A percentile compares a stretch with the other conserved stretches of the same genome.
Conservation (phyloP, 2,329 filamentous ascomycete genomes). For the Colletotrichum caudatum region DNA sequence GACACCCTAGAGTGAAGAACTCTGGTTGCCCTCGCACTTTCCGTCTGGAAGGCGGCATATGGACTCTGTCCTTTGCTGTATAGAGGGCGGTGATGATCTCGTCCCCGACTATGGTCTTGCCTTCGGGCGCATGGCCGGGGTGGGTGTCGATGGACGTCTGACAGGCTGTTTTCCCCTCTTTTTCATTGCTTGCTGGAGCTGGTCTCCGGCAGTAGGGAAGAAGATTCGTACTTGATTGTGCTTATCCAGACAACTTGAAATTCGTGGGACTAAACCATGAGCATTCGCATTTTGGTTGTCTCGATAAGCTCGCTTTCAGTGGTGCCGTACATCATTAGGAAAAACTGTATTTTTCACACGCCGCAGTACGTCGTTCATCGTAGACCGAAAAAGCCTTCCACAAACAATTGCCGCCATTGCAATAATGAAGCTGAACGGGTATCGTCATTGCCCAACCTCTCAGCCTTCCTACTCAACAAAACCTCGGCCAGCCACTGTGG, state of each 20-base stretch:
- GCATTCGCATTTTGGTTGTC: neutral
- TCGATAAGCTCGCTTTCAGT: too few relatives aligned
- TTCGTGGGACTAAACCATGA: too few relatives aligned
- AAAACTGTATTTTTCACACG: neutral
- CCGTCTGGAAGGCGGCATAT: conserved; percentile 71
- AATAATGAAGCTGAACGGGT: neutral
- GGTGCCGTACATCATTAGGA: too few relatives aligned
- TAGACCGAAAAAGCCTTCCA: neutral
- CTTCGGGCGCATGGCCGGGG: conserved; percentile 82
- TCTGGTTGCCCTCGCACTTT: conserved; percentile 69
- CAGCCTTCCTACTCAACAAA: neutral
- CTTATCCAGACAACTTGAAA: too few relatives aligned
- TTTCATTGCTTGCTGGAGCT: conserved; percentile 67
- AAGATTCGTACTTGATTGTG: conserved; percentile 38
- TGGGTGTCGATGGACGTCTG: conserved; percentile 92
- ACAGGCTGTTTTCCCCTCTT: conserved; percentile 70
- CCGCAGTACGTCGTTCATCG: neutral
- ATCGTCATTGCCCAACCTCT: neutral
- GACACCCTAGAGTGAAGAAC: conserved; percentile 88
- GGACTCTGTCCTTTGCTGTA: conserved; percentile 64
- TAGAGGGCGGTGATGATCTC: conserved; percentile 95
- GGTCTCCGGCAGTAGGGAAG: conserved; percentile 65
- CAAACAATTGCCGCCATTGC: neutral
- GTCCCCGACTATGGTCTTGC: conserved; percentile 78
- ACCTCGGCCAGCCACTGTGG: conserved; percentile 35